phyloP scores from a whole-genome alignment of 441 rosid species.

The Arabidopsis lyrata region DNA sequence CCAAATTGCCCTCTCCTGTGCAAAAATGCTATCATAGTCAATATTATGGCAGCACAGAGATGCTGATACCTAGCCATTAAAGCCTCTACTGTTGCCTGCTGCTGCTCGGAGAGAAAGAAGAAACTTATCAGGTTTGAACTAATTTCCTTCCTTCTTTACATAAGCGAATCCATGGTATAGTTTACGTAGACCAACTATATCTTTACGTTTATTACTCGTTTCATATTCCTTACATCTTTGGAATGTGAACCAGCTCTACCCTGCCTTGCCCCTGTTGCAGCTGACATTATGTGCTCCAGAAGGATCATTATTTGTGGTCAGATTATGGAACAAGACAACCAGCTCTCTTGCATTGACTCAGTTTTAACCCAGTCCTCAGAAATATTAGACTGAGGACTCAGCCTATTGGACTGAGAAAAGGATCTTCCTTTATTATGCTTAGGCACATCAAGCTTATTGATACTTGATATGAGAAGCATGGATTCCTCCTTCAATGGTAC shows the following conservation, averaged over 20 bases:
- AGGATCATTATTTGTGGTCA: slow-evolving; percentile 28
- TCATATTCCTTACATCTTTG: background rate
- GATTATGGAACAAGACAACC: slow-evolving; percentile 21
- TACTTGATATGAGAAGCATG: slow-evolving; percentile 39
- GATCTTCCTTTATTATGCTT: slow-evolving; percentile 19
- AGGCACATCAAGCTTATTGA: slow-evolving; percentile 22
- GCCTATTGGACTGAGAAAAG: slow-evolving; percentile 27
- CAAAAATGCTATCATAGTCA: slow-evolving; percentile 24
- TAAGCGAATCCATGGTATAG: slow-evolving; percentile 9
- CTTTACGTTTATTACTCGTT: background rate
- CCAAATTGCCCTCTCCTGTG: slow-evolving; percentile 20
- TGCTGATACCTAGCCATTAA: slow-evolving; percentile 18
- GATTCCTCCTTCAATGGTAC: slow-evolving; percentile 17
- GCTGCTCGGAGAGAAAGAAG: slow-evolving; percentile 19
- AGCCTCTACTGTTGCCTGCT: slow-evolving; percentile 33
- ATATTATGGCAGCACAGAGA: slow-evolving; percentile 42
- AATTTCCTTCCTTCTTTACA: slow-evolving; percentile 18
- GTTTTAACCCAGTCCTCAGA: slow-evolving; percentile 26
- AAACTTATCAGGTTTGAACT: slow-evolving; percentile 50
- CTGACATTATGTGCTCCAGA: slow-evolving; percentile 17
- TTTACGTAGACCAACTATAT: slow-evolving; percentile 19
- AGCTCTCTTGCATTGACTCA: slow-evolving; percentile 14
- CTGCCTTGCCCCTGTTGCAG: slow-evolving; percentile 25
- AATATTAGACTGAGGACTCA: slow-evolving; percentile 27
- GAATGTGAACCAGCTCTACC: slow-evolving; percentile 8